Conservation (phyloP, 495 filamentous ascomycete species). For the Jackrogersella multiformis region DNA sequence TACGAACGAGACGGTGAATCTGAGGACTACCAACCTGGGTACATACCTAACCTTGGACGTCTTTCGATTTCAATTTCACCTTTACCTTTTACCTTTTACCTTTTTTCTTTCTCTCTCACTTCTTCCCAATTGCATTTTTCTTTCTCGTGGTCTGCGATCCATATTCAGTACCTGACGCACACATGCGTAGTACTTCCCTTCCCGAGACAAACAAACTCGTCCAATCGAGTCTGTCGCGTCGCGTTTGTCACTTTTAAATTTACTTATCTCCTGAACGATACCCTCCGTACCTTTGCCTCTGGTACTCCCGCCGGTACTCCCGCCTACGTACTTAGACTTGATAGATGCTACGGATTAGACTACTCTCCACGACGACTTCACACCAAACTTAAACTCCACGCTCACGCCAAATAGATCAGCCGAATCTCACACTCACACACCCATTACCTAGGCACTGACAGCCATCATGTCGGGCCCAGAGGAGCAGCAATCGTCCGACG, state of each 20-base stretch:
- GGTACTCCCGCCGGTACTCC: too few species aligned
- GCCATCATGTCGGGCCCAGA: conserved; percentile 44
- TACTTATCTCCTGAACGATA: conserved; percentile 16
- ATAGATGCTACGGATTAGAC: conserved; percentile 26
- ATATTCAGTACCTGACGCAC: conserved; percentile 18
- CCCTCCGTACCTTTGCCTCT: conserved; percentile 2
- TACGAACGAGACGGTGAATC: conserved; percentile 40
- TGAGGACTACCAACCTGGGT: too few species aligned
- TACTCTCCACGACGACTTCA: conserved; percentile 13
- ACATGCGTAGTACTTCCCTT: conserved; percentile 1
- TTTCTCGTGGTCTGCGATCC: conserved; percentile 38
- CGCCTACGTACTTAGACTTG: conserved; percentile 4
- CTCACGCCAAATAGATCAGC: background rate
- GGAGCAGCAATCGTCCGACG: conserved; percentile 37
- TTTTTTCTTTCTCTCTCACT: conserved; percentile 17
- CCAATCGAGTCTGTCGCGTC: conserved; percentile 19
- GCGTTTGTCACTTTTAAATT: conserved; percentile 24
- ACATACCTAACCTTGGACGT: too few species aligned
- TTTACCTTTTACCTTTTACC: too few species aligned
- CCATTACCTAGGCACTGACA: conserved; percentile 1
- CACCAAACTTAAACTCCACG: conserved; percentile 5
- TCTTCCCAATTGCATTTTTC: conserved; percentile 26
- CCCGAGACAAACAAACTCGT: conserved; percentile 2
- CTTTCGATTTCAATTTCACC: conserved; percentile 22
- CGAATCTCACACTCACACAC: background rate